Percentiles rank a stretch among this genome's conserved stretches.
These are phyloP conservation scores for Protea cynaroides DNA, from an alignment of 164 flowering plant species.

Conservation along the genomic window DNA sequence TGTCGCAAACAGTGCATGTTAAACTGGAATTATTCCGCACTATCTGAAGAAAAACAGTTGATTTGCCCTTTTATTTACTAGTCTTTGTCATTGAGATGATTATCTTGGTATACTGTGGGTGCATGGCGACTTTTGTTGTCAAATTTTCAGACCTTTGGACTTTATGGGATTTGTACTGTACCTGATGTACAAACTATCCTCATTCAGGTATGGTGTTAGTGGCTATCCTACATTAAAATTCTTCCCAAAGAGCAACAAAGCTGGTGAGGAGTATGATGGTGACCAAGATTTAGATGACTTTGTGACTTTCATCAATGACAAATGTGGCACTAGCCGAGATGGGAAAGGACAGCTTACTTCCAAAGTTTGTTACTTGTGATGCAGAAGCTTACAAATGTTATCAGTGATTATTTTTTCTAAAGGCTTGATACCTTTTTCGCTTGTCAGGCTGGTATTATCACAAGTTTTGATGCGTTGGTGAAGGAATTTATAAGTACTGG, in stretches of 20 bases:
- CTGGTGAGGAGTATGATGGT: slow-evolving; percentile 91
- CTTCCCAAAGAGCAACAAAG: slow-evolving; percentile 90
- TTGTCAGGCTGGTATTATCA: slow-evolving; percentile 73
- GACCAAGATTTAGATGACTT: slow-evolving; percentile 84
- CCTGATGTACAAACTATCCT: not conserved
- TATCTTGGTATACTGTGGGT: not conserved
- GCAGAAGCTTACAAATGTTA: not conserved
- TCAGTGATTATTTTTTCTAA: not conserved
- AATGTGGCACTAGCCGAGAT: slow-evolving; percentile 85
- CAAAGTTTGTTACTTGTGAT: slow-evolving; percentile 35
- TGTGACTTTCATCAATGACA: slow-evolving; percentile 81
- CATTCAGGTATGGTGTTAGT: slow-evolving; percentile 81
- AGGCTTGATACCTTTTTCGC: not conserved
- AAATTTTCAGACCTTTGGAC: too few relatives aligned
- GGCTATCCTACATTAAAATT: slow-evolving; percentile 94
- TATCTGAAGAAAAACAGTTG: too few relatives aligned
- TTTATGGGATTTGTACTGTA: too few relatives aligned
- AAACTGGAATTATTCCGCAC: too few relatives aligned
- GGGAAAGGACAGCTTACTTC: slow-evolving; percentile 78
- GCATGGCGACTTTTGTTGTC: not conserved
- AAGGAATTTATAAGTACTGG: slow-evolving; percentile 72
- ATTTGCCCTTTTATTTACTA: too few relatives aligned
- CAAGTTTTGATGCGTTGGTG: slow-evolving; percentile 52
- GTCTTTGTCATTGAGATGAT: too few relatives aligned
- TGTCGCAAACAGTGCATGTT: too few relatives aligned